Base-by-base conservation (phyloP, 495 filamentous ascomycete genomes). In the Rhypophila decipiens region DNA sequence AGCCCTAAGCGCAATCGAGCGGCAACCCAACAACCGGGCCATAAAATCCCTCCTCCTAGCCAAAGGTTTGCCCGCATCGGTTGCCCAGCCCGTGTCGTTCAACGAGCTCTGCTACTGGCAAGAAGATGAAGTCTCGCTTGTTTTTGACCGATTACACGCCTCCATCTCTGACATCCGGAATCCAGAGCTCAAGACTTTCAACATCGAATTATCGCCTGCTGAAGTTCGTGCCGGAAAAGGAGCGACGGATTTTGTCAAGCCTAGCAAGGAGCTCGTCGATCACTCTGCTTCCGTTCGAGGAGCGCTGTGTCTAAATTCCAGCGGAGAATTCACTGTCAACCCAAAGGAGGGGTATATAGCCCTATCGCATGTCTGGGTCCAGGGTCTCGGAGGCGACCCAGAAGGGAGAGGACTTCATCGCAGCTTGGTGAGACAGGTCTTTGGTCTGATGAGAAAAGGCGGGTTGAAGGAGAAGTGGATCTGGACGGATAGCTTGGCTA, bases 401-500 rank as follows among this genome's bases (percentile, higher is more conserved):
- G 4, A 12, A 1, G 20, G 20, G 0, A 12, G 4, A n/a, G 29
- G 43, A 4, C 31, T 46, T 18, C 43, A 36, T 13, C 43, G 43
- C 4, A 46, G 29, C 27, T 13, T 31, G 27, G 13, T 31, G 7
- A 7, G 27, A 13, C 27, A 31, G 7, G 27, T 31, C 27, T n/a
- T 33, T 35, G n/a, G n/a, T n/a, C n/a, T n/a, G n/a, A 18, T 3
- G 23, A 8, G 43, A 15, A 4, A 35, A 20, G 24, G 12, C 5
- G 18, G 15, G 5, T 12, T 37, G 15, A 21, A n/a, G 2, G n/a
- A 35, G n/a, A 11, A 35, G 29, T 37, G 43, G 43, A 2, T 46
- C 18, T 46, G 31, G 43, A 46, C 35, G 15, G 43, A 46, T 23
- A 46, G 43, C 29, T 35, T 46, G 43, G n/a, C 43, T 2, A 46